Percentiles rank a stretch among this genome's conserved stretches.
Evolutionary conservation across 768 basidiomycete species (phyloP).

Genomic region (Mycena chlorophos): DNA sequence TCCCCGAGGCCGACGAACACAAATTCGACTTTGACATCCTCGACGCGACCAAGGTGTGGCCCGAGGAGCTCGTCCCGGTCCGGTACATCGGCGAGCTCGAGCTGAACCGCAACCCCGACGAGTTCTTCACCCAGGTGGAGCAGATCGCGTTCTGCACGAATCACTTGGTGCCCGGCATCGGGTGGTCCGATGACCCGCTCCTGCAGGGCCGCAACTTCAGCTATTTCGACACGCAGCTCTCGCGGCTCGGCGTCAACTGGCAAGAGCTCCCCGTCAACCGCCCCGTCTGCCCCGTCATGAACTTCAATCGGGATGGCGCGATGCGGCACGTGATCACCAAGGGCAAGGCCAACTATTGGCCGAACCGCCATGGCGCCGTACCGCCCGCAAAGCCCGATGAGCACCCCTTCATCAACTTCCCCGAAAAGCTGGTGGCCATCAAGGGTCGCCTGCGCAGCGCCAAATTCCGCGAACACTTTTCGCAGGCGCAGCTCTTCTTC

Average conservation of each 20-base stretch:
- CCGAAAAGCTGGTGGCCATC: no score
- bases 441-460: no score
- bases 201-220: conserved; percentile 94
- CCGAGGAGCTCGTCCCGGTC: conserved; percentile 85
- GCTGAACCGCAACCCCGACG: conserved; percentile 73
- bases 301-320: conserved; percentile 91
- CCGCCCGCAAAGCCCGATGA: no score
- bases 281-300: conserved; percentile 68
- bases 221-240: conserved; percentile 87
- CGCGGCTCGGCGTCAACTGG: conserved; percentile 81
- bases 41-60: conserved; percentile 90
- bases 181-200: conserved; percentile 89
- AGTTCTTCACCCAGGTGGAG: conserved; percentile 95
- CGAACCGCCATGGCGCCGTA: no score
- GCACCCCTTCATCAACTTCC: no score
- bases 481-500: no score
- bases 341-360: no score
- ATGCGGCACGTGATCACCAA: no score
- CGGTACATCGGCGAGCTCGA: conserved; percentile 85
- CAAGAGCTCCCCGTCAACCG: conserved; percentile 87
- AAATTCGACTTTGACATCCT: conserved; percentile 87
- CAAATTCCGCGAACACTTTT: no score
- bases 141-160: conserved; percentile 90
- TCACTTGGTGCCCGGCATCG: conserved; percentile 84
- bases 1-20: conserved; percentile 91